These are phyloP conservation scores for Kazachstania viticola DNA, from an alignment of 805 yeast genomes.

Conservation along the genomic window DNA sequence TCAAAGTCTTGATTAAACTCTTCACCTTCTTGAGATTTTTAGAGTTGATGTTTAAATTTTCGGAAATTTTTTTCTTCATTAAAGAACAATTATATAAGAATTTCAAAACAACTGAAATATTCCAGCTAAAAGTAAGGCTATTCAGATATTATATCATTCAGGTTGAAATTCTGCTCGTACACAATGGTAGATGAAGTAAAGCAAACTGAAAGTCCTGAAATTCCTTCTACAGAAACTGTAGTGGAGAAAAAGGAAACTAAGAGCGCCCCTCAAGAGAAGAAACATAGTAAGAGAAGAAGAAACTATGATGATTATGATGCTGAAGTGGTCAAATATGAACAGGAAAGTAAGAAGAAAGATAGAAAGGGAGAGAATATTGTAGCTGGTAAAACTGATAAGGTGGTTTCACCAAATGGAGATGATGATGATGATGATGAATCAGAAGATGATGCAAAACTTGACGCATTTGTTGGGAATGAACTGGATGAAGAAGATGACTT, in stretches of 20 bases:
- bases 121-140: too few species aligned
- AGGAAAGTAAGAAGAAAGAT: conserved; percentile 25
- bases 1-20: too few species aligned
- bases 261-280: conserved; percentile 5
- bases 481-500: conserved; percentile 64
- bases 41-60: too few species aligned
- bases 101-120: too few species aligned
- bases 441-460: conserved; percentile 41
- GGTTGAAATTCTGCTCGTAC: too few species aligned
- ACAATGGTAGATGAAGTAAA: too few species aligned
- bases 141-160: too few species aligned
- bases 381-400: conserved; percentile 9
- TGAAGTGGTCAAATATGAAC: conserved; percentile 47
- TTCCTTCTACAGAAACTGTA: background rate
- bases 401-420: too few species aligned
- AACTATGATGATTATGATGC: conserved; percentile 51
- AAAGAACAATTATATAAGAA: too few species aligned
- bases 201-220: too few species aligned
- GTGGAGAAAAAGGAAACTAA: conserved; percentile 4
- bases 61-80: too few species aligned
- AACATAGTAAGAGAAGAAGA: conserved; percentile 30
- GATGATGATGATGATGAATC: conserved; percentile 36
- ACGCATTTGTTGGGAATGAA: conserved; percentile 35
- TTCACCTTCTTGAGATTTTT: too few species aligned
- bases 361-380: conserved; percentile 22